Percentiles rank a stretch among this genome's conserved stretches.
These are phyloP conservation scores for Penicillium sp. DNA, from an alignment of 2,329 filamentous ascomycete genomes.

Conservation along the genomic window DNA sequence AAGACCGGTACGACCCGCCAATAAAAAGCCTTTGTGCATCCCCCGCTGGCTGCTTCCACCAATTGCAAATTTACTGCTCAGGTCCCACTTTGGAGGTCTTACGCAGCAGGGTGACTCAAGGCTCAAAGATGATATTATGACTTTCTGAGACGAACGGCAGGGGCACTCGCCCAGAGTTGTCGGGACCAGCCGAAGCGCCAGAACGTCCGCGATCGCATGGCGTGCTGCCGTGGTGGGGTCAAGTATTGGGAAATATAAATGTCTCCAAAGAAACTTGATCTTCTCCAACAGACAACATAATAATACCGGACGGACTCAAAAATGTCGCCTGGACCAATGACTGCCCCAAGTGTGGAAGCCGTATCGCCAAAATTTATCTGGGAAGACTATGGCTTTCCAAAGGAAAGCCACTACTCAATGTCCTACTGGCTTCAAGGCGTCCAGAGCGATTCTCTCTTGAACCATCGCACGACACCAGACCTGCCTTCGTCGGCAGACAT, in stretches of 20 bases:
- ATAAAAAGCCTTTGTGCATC: neutral
- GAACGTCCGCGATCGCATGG: neutral
- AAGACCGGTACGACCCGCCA: neutral
- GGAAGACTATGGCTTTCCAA: conserved; percentile 8
- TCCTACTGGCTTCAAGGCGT: conserved; percentile 14
- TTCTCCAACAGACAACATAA: neutral
- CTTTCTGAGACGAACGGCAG: no score
- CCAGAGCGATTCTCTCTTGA: conserved; percentile 4
- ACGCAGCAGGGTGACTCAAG: no score
- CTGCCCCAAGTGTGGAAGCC: neutral
- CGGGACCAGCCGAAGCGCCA: no score
- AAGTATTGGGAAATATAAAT: neutral
- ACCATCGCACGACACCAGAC: conserved; percentile 2
- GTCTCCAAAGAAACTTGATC: neutral
- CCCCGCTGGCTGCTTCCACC: neutral
- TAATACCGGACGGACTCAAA: neutral
- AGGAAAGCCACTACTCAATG: conserved; percentile 5
- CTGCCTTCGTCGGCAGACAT: conserved; percentile 1
- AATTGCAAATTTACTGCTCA: neutral
- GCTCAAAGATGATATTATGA: no score
- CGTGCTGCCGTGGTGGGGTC: neutral
- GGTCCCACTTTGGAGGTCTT: no score
- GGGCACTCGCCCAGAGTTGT: no score
- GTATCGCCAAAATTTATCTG: neutral
- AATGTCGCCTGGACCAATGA: neutral